Evolutionary conservation across 305 asterid genomes (phyloP), one percentile per base, ranked within the genome.

Genomic region (Plantago coronopus): DNA sequence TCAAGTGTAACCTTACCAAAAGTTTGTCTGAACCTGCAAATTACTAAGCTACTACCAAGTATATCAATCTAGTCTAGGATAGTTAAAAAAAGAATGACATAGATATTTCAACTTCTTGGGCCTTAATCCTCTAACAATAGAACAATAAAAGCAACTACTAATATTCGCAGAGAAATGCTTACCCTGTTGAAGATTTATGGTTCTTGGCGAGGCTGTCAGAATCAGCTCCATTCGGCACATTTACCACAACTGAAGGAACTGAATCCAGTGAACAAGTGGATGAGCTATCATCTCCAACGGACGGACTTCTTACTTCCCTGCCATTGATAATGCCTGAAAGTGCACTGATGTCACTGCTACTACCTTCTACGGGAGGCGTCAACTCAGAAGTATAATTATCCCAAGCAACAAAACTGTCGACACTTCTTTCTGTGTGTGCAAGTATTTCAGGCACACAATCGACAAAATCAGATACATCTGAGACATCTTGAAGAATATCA

Each of bases 241-340:
- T 85, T 51, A 65, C 51, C 37, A 57, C 72, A 25, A 72, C 85
- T n/a, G 88, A 83, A 63, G 86, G 91, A 61, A 79, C 78, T 1
- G 93, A 88, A 66, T 86, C 96, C 27, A 85, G 76, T 54, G 95
- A 88, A 73, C 95, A 88, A 15, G 80, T 81, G 57, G 96, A 91
- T 55, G 94, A 88, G 78, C 84, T 88, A 77, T 88, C 98, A 62
- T 88, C 95, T 67, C 84, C 63, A 22, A 55, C 68, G 40, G 87
- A 80, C 48, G 78, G 66, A 65, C 74, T 67, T 72, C 78, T 75
- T 57, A 76, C 83, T 61, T 81, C 85, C 16, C 58, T 63, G 64
- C 87, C 91, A 62, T 79, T 85, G 63, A 74, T 94, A 49, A 67
- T 74, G 48, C 76, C 69, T 47, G 83, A 72, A 73, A 69, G 73